Conservation (phyloP, 495 filamentous ascomycete species). For the Parmelia sp. region DNA sequence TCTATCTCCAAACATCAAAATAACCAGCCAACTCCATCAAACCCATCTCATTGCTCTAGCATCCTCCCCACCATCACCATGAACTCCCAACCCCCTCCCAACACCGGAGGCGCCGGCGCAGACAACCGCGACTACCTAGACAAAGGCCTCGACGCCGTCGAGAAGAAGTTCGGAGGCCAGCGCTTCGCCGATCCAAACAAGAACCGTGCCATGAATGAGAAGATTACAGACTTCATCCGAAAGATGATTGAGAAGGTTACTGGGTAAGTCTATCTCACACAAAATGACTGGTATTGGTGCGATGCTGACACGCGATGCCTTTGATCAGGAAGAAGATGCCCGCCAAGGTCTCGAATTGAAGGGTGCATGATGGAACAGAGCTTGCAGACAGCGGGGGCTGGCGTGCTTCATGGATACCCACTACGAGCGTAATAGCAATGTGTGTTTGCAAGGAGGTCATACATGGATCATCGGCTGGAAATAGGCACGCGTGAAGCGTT, state of each 20-base stretch:
- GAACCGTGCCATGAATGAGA: slow-evolving; percentile 25
- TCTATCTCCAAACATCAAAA: background rate
- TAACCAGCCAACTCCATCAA: background rate
- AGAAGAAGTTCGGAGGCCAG: slow-evolving; percentile 15
- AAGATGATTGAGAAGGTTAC: slow-evolving; percentile 23
- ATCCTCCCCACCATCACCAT: background rate
- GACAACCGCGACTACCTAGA: slow-evolving; percentile 21
- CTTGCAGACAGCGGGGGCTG: background rate
- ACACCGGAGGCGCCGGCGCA: slow-evolving; percentile 8
- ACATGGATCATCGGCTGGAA: background rate
- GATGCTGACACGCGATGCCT: background rate
- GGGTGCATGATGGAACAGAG: background rate
- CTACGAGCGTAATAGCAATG: background rate
- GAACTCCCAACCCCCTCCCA: background rate
- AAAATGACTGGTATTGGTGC: background rate
- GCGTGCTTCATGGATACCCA: slow-evolving; percentile 2
- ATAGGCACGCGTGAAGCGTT: background rate
- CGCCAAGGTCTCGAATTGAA: slow-evolving; percentile 21
- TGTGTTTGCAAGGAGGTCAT: background rate
- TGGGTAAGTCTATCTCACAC: slow-evolving; percentile 12
- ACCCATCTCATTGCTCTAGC: background rate
- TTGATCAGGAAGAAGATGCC: slow-evolving; percentile 18
- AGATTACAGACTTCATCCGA: slow-evolving; percentile 24
- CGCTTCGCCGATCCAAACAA: slow-evolving; percentile 18
- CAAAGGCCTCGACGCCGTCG: slow-evolving; percentile 17